phyloP scores from a whole-genome alignment of 805 yeast genomes.

The Lachancea sp. region DNA sequence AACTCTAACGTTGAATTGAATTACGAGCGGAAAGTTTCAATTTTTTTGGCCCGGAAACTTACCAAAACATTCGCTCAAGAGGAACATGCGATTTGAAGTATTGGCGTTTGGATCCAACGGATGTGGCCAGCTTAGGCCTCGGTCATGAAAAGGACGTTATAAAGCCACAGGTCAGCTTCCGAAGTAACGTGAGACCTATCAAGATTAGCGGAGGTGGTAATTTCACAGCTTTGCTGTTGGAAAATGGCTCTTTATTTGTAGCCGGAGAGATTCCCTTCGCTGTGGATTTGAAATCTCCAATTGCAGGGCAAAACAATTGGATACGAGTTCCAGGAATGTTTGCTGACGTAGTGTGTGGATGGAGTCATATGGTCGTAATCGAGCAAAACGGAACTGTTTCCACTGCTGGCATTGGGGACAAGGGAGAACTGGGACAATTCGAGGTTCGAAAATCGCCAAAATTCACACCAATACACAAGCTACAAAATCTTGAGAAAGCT shows the following conservation, averaged over 20 bases:
- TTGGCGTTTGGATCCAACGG: constrained; percentile 84
- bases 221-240: constrained; percentile 60
- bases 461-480: constrained; percentile 8
- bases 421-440: constrained; percentile 70
- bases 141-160: constrained; percentile 44
- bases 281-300: constrained; percentile 1
- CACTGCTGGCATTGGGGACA: constrained; percentile 56
- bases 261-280: constrained; percentile 52
- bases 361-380: constrained; percentile 64
- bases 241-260: constrained; percentile 47
- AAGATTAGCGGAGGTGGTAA: constrained; percentile 77
- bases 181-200: constrained; percentile 25
- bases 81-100: constrained; percentile 6
- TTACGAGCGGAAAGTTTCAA: no score
- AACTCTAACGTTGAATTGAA: no score
- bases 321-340: constrained; percentile 29
- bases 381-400: constrained; percentile 37
- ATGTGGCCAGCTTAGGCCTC: constrained; percentile 61
- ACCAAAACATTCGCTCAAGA: no score
- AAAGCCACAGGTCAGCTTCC: constrained; percentile 23
- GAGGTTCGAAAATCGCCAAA: constrained; percentile 6
- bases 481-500: constrained; percentile 14
- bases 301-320: constrained; percentile 6
- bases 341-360: constrained; percentile 58
- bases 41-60: no score